Conservation (phyloP, 2,329 filamentous ascomycete genomes). For the Pestalotiopsis fici region DNA sequence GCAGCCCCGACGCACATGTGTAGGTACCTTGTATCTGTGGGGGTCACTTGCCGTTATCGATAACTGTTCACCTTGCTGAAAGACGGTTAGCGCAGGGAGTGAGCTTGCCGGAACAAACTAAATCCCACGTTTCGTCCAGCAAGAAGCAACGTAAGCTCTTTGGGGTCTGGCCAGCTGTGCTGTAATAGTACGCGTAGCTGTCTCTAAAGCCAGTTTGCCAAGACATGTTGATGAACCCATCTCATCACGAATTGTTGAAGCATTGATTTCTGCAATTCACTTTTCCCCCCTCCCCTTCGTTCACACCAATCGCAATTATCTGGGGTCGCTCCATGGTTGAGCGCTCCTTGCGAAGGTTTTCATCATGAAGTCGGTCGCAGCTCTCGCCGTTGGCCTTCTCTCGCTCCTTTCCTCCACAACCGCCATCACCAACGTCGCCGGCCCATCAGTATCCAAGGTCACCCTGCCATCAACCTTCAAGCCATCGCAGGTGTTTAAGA, state of each 20-base stretch:
- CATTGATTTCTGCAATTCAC: neutral
- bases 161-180: conserved; percentile 6
- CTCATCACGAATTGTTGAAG: conserved; percentile 2
- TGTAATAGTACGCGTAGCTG: conserved; percentile 9
- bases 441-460: conserved; percentile 55
- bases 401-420: conserved; percentile 55
- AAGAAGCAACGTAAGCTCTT: conserved; percentile 10
- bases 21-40: neutral
- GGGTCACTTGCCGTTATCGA: conserved; percentile 1
- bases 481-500: conserved; percentile 90
- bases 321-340: conserved; percentile 31
- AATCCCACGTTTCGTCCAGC: neutral
- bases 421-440: conserved; percentile 30
- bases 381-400: conserved; percentile 58
- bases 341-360: conserved; percentile 22
- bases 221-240: neutral
- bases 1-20: neutral
- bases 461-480: conserved; percentile 69
- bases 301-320: conserved; percentile 8
- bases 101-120: conserved; percentile 5
- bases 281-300: conserved; percentile 15
- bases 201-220: conserved; percentile 13
- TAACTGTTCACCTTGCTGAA: neutral
- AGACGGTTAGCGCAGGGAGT: neutral
- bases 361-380: conserved; percentile 49